Conservation (phyloP, 2,329 filamentous ascomycete species). For the Onygenales sp. region DNA sequence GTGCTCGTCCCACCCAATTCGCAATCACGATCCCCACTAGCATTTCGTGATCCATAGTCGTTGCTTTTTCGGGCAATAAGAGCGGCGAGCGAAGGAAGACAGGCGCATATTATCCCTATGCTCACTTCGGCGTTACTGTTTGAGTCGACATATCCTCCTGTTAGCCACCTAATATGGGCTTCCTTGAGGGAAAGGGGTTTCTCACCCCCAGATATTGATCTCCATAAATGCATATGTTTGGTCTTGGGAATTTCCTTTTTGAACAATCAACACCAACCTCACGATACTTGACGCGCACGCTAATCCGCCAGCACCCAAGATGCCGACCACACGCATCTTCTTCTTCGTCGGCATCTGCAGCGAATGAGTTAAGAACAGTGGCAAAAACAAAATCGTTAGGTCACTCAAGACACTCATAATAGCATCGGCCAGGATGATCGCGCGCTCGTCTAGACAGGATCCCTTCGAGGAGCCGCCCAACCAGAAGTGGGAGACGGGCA, state of each 20-base stretch:
- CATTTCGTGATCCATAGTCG: slow-evolving; percentile 18
- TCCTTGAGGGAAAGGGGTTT: slow-evolving; percentile 17
- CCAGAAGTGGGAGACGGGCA: slow-evolving; percentile 36
- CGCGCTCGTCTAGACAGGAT: slow-evolving; percentile 19
- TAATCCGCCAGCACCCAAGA: slow-evolving; percentile 40
- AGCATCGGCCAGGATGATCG: slow-evolving; percentile 44
- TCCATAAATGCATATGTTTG: slow-evolving; percentile 20
- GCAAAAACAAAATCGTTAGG: slow-evolving; percentile 43
- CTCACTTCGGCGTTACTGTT: slow-evolving; percentile 30
- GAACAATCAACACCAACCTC: slow-evolving; percentile 17
- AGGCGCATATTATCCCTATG: slow-evolving; percentile 32
- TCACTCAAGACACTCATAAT: slow-evolving; percentile 52
- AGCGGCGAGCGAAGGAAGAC: slow-evolving; percentile 29
- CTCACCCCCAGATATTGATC: slow-evolving; percentile 23
- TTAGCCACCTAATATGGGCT: slow-evolving; percentile 19
- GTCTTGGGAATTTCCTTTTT: slow-evolving; percentile 16
- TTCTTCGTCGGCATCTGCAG: slow-evolving; percentile 39
- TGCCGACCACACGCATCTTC: slow-evolving; percentile 35
- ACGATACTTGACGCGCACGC: slow-evolving; percentile 21
- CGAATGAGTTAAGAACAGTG: slow-evolving; percentile 36
- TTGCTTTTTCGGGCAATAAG: slow-evolving; percentile 24
- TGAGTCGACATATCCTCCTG: slow-evolving; percentile 7
- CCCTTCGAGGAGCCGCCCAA: slow-evolving; percentile 13
- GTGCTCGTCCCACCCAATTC: slow-evolving; percentile 1
- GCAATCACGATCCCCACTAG: neutral